Conservation (phyloP, 768 basidiomycete genomes). For the Pleurotus tuoliensis region DNA sequence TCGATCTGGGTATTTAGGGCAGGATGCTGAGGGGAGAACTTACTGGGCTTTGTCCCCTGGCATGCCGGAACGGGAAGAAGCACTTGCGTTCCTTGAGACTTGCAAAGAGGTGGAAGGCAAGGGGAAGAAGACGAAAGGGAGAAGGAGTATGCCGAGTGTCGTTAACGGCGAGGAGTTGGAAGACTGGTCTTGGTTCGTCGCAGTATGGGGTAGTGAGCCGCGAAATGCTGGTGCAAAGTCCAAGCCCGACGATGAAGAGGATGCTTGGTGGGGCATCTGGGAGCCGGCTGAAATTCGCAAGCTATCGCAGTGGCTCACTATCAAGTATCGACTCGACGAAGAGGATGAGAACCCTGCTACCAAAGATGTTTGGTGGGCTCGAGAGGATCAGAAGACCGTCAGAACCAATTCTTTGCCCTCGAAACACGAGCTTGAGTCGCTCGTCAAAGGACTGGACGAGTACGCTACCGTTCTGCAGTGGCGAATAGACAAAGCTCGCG, state of each 20-base stretch:
- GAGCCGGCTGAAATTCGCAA: conserved; percentile 60
- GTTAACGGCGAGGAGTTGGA: conserved; percentile 50
- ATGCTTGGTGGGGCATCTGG: conserved; percentile 78
- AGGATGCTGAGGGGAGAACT: conserved; percentile 58
- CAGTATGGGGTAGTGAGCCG: conserved; percentile 64
- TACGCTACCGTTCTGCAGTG: conserved; percentile 62
- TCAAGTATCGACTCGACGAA: conserved; percentile 41
- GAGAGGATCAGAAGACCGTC: conserved; percentile 1
- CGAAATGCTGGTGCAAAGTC: conserved; percentile 17
- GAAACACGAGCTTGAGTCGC: conserved; percentile 30
- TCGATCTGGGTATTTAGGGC: conserved; percentile 57
- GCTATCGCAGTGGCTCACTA: conserved; percentile 61
- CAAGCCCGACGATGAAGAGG: conserved; percentile 31
- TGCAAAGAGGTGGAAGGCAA: conserved; percentile 26
- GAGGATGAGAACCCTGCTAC: conserved; percentile 16
- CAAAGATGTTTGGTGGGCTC: conserved; percentile 4
- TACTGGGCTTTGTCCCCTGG: conserved; percentile 70
- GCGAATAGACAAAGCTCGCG: conserved; percentile 36
- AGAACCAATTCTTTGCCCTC: conserved; percentile 15
- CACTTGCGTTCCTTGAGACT: conserved; percentile 29
- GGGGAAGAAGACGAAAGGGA: conserved; percentile 37
- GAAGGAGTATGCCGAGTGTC: conserved; percentile 32
- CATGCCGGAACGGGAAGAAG: conserved; percentile 50
- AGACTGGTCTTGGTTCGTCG: conserved; percentile 77
- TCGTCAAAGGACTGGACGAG: conserved; percentile 53